Conservation (phyloP, 441 rosid species). For the Erodium texanum region DNA sequence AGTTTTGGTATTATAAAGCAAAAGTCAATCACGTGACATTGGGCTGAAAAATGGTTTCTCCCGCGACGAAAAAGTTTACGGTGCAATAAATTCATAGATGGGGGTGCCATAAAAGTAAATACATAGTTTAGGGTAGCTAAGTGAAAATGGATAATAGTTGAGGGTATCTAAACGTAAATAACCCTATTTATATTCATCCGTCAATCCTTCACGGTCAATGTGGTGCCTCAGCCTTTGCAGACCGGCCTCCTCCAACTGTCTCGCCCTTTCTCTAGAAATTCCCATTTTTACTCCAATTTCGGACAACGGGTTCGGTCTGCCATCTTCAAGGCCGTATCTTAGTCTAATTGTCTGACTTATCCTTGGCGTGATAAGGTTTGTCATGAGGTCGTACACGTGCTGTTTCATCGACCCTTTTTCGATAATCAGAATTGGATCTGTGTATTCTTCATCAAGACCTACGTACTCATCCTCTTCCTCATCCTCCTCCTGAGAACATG, state of each 20-base stretch:
- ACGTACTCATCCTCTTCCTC: slow-evolving; percentile 72
- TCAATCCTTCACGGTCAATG: slow-evolving; percentile 27
- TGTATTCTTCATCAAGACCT: slow-evolving; percentile 53
- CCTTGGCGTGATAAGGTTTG: slow-evolving; percentile 42
- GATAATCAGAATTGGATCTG: slow-evolving; percentile 43
- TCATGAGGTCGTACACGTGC: slow-evolving; percentile 44
- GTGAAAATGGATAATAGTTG: no score
- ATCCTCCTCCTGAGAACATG: slow-evolving; percentile 31
- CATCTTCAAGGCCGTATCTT: slow-evolving; percentile 71
- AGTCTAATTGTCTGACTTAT: slow-evolving; percentile 68
- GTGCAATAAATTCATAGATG: no score
- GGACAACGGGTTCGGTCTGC: slow-evolving; percentile 48
- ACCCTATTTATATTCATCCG: no score
- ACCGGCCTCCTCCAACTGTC: slow-evolving; percentile 76
- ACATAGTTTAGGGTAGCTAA: no score
- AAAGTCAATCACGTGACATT: no score
- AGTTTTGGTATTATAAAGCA: no score
- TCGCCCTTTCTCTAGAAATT: slow-evolving; percentile 63
- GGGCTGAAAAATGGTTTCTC: no score
- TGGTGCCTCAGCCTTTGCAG: slow-evolving; percentile 60
- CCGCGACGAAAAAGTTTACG: no score
- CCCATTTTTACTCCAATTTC: slow-evolving; percentile 58
- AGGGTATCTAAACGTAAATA: no score
- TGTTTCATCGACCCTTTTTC: slow-evolving; percentile 62
- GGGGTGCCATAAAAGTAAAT: no score